phyloP scores from a whole-genome alignment of 169 alveolate genomes.

The Perkinsus olseni region DNA sequence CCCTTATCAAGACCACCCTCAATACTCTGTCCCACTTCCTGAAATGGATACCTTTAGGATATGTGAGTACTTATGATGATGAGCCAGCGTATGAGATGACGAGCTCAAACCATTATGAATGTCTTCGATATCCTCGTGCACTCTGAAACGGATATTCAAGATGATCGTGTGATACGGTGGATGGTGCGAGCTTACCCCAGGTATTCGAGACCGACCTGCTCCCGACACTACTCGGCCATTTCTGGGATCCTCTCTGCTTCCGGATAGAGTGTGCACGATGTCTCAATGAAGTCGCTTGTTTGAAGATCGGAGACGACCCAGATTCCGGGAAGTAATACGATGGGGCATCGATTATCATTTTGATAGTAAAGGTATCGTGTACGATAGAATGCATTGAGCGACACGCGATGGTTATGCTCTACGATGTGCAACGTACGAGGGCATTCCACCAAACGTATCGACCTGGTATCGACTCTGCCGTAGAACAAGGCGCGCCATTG shows the following conservation, averaged over 20 bases:
- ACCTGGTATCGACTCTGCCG: no score
- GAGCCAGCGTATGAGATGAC: no score
- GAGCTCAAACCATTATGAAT: background rate
- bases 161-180: no score
- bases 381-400: no score
- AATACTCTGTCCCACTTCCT: slow-evolving; percentile 81
- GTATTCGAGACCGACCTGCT: slow-evolving; percentile 43
- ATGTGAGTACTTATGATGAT: background rate
- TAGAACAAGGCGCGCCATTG: no score
- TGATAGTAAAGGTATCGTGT: no score
- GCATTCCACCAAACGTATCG: no score
- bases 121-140: no score
- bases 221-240: slow-evolving; percentile 65
- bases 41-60: slow-evolving; percentile 89
- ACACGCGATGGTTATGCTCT: no score
- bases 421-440: no score
- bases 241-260: slow-evolving; percentile 74
- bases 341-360: no score
- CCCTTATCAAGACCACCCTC: slow-evolving; percentile 76
- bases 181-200: background rate
- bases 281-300: slow-evolving; percentile 77
- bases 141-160: no score
- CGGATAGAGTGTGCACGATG: slow-evolving; percentile 83
- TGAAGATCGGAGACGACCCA: slow-evolving; percentile 24
- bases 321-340: background rate